Conservation (phyloP, 768 basidiomycete genomes). For the Rhodotorula sphaerocarpa region DNA sequence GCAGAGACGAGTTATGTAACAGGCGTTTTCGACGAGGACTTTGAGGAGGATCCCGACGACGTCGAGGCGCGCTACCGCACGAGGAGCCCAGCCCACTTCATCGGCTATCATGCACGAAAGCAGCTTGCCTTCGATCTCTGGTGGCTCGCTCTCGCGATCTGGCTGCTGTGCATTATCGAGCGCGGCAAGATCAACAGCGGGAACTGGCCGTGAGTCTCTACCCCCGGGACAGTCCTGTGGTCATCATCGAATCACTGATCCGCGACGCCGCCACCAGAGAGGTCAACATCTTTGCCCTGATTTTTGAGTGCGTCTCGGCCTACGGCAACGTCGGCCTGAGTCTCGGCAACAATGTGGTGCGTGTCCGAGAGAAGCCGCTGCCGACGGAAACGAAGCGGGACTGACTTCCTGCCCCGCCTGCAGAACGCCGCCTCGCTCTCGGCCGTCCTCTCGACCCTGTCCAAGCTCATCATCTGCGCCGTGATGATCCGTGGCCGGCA, state of each 20-base stretch:
- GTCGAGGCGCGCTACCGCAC: slow-evolving; percentile 31
- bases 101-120: slow-evolving; percentile 58
- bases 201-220: slow-evolving; percentile 15
- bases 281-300: slow-evolving; percentile 33
- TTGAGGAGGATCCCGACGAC: slow-evolving; percentile 27
- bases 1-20: neutral
- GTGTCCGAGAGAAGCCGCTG: no score
- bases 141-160: slow-evolving; percentile 81
- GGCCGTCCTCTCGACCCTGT: slow-evolving; percentile 67
- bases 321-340: slow-evolving; percentile 88
- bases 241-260: neutral
- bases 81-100: slow-evolving; percentile 35
- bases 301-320: slow-evolving; percentile 57
- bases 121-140: slow-evolving; percentile 97
- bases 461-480: slow-evolving; percentile 73
- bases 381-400: no score
- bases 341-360: slow-evolving; percentile 69
- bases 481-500: slow-evolving; percentile 71
- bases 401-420: slow-evolving; percentile 33
- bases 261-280: slow-evolving; percentile 4
- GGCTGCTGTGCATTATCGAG: slow-evolving; percentile 88
- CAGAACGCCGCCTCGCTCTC: slow-evolving; percentile 74
- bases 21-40: slow-evolving; percentile 36
- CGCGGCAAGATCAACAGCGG: slow-evolving; percentile 9
- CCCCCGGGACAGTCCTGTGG: neutral